phyloP scores from a whole-genome alignment of 139 green algal genomes.

The Closterium sp. region DNA sequence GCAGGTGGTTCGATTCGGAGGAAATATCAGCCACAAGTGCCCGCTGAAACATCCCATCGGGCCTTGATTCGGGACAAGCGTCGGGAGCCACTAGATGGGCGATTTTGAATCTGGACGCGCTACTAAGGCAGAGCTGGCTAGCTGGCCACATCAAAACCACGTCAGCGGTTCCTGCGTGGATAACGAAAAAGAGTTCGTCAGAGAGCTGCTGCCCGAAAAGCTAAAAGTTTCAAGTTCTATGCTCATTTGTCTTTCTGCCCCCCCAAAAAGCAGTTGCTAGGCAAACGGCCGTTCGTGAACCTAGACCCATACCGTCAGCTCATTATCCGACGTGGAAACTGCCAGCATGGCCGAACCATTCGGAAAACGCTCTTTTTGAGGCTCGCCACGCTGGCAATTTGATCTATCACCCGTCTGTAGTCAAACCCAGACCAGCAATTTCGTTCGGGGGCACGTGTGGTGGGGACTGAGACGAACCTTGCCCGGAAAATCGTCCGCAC shows the following conservation, averaged over 20 bases:
- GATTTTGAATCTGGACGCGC: neutral
- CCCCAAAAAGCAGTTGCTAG: neutral
- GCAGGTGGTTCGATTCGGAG: neutral
- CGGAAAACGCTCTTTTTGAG: neutral
- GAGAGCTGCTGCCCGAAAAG: neutral
- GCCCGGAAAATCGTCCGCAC: neutral
- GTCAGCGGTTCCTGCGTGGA: neutral
- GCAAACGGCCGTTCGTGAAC: neutral
- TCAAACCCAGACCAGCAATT: neutral
- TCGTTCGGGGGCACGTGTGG: neutral
- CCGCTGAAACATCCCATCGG: neutral
- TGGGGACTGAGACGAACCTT: neutral
- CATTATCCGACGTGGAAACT: neutral
- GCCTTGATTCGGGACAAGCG: neutral
- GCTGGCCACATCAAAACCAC: neutral
- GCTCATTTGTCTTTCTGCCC: neutral
- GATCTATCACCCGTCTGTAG: neutral
- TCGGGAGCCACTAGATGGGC: neutral
- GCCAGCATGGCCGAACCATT: neutral
- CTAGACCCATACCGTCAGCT: neutral
- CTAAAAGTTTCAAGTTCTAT: neutral
- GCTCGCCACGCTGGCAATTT: neutral
- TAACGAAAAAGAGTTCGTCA: neutral
- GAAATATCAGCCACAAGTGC: neutral
- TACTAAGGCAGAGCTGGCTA: neutral